Evolutionary conservation across 495 filamentous ascomycete genomes (phyloP).

Genomic region (Hypoxylon cercidicola): DNA sequence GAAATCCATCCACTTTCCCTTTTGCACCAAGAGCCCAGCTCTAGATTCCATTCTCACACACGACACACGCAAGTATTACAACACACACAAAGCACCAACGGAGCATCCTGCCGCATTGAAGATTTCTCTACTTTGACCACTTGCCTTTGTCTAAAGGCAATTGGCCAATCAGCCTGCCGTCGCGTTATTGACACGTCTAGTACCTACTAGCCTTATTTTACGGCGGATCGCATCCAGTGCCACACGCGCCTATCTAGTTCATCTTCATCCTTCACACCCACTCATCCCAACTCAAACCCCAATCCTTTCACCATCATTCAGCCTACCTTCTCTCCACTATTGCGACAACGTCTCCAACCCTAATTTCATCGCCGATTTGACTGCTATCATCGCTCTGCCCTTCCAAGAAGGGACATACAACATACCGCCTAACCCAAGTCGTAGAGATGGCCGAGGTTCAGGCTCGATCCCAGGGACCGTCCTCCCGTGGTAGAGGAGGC

Average conservation of each 20-base stretch:
- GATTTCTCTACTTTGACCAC: constrained; percentile 27
- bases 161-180: constrained; percentile 43
- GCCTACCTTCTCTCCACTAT: constrained; percentile 41
- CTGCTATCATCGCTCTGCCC: constrained; percentile 50
- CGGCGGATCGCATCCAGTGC: constrained; percentile 28
- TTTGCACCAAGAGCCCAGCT: constrained; percentile 30
- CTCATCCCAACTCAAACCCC: constrained; percentile 39
- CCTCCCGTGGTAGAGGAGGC: constrained; percentile 80
- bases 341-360: constrained; percentile 43
- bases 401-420: constrained; percentile 57
- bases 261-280: constrained; percentile 8
- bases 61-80: constrained; percentile 4
- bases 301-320: constrained; percentile 43
- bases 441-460: constrained; percentile 91
- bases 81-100: constrained; percentile 17
- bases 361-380: constrained; percentile 45
- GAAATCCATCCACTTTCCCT: constrained; percentile 33
- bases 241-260: constrained; percentile 29
- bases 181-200: constrained; percentile 39
- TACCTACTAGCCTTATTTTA: constrained; percentile 22
- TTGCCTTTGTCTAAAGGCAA: constrained; percentile 46
- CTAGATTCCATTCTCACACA: constrained; percentile 31
- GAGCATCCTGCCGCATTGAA: constrained; percentile 28
- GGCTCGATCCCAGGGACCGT: constrained; percentile 69
- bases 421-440: constrained; percentile 43